Evolutionary conservation across 2,329 filamentous ascomycete genomes (phyloP).

Genomic region (Fusarium graminum): DNA sequence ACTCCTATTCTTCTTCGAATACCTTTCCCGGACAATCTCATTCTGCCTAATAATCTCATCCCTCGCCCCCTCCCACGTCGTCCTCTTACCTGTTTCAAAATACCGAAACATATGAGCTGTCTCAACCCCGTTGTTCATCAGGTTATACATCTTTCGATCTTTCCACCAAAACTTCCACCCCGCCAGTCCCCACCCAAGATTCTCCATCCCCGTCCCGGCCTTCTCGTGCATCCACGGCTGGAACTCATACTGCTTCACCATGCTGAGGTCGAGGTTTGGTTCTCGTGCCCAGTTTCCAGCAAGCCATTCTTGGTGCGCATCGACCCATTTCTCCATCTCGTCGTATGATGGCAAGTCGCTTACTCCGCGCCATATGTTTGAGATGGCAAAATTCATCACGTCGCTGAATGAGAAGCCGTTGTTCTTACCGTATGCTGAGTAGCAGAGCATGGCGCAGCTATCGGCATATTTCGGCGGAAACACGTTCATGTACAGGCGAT

Average conservation of each 20-base stretch:
- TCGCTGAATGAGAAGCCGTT: conserved; percentile 38
- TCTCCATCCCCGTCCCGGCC: conserved; percentile 59
- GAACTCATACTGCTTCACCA: conserved; percentile 52
- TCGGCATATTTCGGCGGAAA: conserved; percentile 27
- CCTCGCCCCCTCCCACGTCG: conserved; percentile 55
- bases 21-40: conserved; percentile 11
- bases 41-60: conserved; percentile 43
- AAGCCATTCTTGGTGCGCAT: conserved; percentile 27
- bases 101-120: conserved; percentile 57
- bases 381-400: conserved; percentile 36
- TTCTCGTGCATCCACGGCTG: conserved; percentile 55
- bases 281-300: conserved; percentile 17
- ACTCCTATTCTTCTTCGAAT: conserved; percentile 9
- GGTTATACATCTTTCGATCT: conserved; percentile 54
- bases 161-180: conserved; percentile 59
- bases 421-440: conserved; percentile 30
- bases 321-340: conserved; percentile 32
- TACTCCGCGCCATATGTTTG: conserved; percentile 28
- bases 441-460: conserved; percentile 28
- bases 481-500: conserved; percentile 27
- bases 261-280: conserved; percentile 22
- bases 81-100: conserved; percentile 58
- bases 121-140: conserved; percentile 57
- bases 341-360: not conserved
- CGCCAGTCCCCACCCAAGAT: conserved; percentile 56